A percentile compares a stretch with the other conserved stretches of the same genome.
Evolutionary conservation across 2,329 filamentous ascomycete species (phyloP).

Genomic region (Alternaria atra): DNA sequence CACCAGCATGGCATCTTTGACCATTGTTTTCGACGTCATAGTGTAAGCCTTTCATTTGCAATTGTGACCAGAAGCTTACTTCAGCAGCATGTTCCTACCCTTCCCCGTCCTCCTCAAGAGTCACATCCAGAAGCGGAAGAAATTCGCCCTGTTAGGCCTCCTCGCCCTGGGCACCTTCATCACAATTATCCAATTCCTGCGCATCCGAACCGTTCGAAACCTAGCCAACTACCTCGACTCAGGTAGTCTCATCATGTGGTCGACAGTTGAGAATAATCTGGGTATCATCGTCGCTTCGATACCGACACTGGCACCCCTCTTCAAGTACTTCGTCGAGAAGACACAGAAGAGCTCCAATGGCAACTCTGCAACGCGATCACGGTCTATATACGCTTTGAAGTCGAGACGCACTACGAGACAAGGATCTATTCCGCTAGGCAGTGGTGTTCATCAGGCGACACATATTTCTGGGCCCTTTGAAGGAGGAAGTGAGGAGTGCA

Average conservation of each 20-base stretch:
- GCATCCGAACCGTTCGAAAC: slow-evolving; percentile 21
- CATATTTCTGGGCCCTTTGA: not conserved
- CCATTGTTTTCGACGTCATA: slow-evolving; percentile 20
- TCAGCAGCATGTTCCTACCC: slow-evolving; percentile 22
- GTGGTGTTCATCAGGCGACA: not conserved
- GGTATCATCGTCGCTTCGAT: slow-evolving; percentile 27
- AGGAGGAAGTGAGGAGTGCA: slow-evolving; percentile 18
- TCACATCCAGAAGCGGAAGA: slow-evolving; percentile 24
- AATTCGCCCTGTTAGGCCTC: slow-evolving; percentile 18
- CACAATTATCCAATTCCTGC: slow-evolving; percentile 25
- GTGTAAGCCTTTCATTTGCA: slow-evolving; percentile 10
- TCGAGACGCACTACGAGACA: slow-evolving; percentile 10
- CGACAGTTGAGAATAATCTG: slow-evolving; percentile 26
- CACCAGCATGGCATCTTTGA: slow-evolving; percentile 25
- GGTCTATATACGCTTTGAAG: slow-evolving; percentile 15
- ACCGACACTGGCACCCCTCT: slow-evolving; percentile 22
- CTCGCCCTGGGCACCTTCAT: slow-evolving; percentile 25
- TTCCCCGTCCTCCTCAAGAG: slow-evolving; percentile 23
- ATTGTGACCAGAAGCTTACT: not conserved
- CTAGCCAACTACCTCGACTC: slow-evolving; percentile 28
- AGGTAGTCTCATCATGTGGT: slow-evolving; percentile 27
- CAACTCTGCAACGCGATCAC: slow-evolving; percentile 9
- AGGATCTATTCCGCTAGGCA: slow-evolving; percentile 9
- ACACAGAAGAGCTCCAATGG: slow-evolving; percentile 20
- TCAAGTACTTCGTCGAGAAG: slow-evolving; percentile 27